phyloP scores from a whole-genome alignment of 2,329 filamentous ascomycete genomes.

The Ophiostoma ulmi region DNA sequence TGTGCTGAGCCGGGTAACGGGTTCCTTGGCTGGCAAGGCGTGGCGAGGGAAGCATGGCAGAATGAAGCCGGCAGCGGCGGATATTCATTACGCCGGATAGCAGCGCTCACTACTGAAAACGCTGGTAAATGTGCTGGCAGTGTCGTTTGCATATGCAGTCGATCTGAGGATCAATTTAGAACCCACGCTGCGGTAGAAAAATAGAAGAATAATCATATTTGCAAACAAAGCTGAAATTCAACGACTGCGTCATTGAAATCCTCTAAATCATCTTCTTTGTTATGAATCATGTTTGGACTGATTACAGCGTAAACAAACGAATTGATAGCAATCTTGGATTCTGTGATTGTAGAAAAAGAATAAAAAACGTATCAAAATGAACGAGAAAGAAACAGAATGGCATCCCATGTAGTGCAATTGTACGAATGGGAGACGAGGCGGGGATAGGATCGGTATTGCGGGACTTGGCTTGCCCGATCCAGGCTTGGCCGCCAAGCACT shows the following conservation, averaged over 20 bases:
- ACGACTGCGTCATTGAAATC: background rate
- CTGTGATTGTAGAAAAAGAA: background rate
- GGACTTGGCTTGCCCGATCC: background rate
- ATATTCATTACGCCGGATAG: background rate
- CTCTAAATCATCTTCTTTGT: background rate
- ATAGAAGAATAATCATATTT: background rate
- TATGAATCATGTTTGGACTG: background rate
- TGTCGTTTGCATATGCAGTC: background rate
- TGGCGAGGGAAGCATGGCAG: background rate
- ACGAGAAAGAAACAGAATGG: background rate
- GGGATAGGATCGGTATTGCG: background rate
- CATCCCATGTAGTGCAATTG: background rate
- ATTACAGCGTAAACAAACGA: background rate
- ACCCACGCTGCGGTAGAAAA: background rate
- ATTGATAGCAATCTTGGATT: background rate
- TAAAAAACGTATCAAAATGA: background rate
- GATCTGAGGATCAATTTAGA: background rate
- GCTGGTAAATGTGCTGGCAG: background rate
- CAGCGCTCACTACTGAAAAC: background rate
- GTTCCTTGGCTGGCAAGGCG: background rate
- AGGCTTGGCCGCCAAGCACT: conserved; percentile 7
- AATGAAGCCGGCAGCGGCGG: background rate
- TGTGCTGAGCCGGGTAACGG: background rate
- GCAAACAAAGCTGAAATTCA: background rate
- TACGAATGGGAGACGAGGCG: conserved; percentile 7